Evolutionary conservation across 1,284 basidiomycete genomes (phyloP), one percentile per base, ranked within the genome.

Genomic region (Rhodofomes roseus): DNA sequence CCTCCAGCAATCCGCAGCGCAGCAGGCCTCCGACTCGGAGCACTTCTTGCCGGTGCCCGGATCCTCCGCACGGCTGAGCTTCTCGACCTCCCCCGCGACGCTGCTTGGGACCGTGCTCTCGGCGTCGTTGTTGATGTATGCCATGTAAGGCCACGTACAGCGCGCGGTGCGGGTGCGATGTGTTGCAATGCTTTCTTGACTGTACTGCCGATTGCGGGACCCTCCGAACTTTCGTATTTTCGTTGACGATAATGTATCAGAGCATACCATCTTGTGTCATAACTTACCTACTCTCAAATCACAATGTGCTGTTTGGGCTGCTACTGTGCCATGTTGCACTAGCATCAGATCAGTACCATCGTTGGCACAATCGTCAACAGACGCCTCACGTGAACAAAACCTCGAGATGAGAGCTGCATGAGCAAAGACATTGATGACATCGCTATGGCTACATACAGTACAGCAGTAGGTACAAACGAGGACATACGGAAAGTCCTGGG

Each of bases 41-140:
- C 76, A 85, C 52, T 90, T 90, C 72, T 73, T 90, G 14, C 87
- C 87, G 4, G 83, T 85, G 12, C 87, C 87, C 0, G 85, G 84
- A 2, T 76, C 82, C 41, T 51, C 43, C 22, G 46, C 46, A 8
- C 44, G 44, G 2, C 46, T 48, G 14, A 29, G 46, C 23, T 48
- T 48, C 25, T 27, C 46, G 25, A 5, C 16, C 25, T 27, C 25
- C 14, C 46, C 46, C 16, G 9, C 46, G 6, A 25, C 46, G 9
- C 25, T 48, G 27, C 16, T 48, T 8, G 25, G 46, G 1, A 11
- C 25, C 12, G 46, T 48, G 18, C 25, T 48, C 6, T 27, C 46
- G 18, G 29, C 46, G 27, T 48, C 12, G 7, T 14, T 48, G 23
- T 12, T 44, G 20, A 44, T 44, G 46, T 48, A 48, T 27, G 14